phyloP scores from a whole-genome alignment of 768 basidiomycete species.

The Mycena amicta region DNA sequence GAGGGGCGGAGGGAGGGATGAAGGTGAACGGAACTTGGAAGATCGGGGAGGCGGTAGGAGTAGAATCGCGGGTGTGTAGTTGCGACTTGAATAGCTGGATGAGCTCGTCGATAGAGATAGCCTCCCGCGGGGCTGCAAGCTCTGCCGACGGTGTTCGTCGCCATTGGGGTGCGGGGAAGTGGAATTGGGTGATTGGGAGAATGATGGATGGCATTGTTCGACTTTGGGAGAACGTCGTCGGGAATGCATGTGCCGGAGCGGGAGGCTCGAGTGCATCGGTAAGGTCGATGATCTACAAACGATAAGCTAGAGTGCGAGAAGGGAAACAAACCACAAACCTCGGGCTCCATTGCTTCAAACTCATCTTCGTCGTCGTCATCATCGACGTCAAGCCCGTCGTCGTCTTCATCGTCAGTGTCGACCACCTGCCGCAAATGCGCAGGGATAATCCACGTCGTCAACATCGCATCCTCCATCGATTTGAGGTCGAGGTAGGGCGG shows the following conservation, averaged over 20 bases:
- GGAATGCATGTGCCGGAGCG: slow-evolving; percentile 28
- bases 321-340: too few species aligned
- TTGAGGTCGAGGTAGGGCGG: slow-evolving; percentile 28
- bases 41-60: neutral
- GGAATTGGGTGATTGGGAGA: neutral
- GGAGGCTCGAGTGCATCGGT: slow-evolving; percentile 14
- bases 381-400: slow-evolving; percentile 19
- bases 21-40: slow-evolving; percentile 1
- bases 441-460: slow-evolving; percentile 25
- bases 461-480: slow-evolving; percentile 30
- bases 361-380: slow-evolving; percentile 15
- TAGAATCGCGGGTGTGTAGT: slow-evolving; percentile 5
- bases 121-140: neutral
- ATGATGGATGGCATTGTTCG: neutral
- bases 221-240: slow-evolving; percentile 14
- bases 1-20: neutral
- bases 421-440: slow-evolving; percentile 13
- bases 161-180: neutral
- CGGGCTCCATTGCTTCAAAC: slow-evolving; percentile 4
- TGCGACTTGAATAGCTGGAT: slow-evolving; percentile 17
- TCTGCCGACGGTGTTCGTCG: neutral
- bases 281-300: slow-evolving; percentile 6
- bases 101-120: slow-evolving; percentile 1
- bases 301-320: too few species aligned
- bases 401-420: slow-evolving; percentile 14